phyloP scores from a whole-genome alignment of 1,284 basidiomycete genomes.

The Spongispora temasekensis region DNA sequence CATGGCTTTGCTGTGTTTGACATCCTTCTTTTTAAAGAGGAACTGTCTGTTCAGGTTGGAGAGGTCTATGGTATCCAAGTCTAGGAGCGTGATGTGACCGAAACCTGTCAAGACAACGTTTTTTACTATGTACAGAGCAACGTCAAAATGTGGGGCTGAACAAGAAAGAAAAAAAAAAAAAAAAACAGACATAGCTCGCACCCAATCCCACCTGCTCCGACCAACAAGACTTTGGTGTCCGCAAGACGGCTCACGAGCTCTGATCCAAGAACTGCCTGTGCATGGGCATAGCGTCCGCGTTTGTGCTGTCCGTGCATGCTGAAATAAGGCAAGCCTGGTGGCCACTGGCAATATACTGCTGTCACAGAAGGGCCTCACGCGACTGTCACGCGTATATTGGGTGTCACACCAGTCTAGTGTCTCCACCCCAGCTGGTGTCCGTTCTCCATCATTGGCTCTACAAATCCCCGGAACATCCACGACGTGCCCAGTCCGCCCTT shows the following conservation, averaged over 20 bases:
- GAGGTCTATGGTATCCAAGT: constrained; percentile 98
- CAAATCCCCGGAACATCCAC: constrained; percentile 60
- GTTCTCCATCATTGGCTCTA: constrained; percentile 65
- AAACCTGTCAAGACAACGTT: constrained; percentile 95
- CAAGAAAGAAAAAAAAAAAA: not conserved
- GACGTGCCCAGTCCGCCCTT: too few species aligned
- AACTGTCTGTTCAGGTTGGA: constrained; percentile 99
- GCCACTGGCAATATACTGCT: too few species aligned
- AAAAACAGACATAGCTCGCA: constrained; percentile 85
- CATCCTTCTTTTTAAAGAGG: constrained; percentile 95
- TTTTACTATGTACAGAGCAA: constrained; percentile 66
- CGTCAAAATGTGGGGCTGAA: not conserved
- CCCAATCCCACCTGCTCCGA: constrained; percentile 96
- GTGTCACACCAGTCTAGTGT: constrained; percentile 35
- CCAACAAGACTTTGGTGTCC: constrained; percentile 79
- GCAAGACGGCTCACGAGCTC: constrained; percentile 63
- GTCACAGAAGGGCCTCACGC: too few species aligned
- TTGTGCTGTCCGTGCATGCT: constrained; percentile 16
- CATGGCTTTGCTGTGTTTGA: constrained; percentile 94
- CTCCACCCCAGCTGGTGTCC: constrained; percentile 61
- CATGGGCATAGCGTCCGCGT: constrained; percentile 46
- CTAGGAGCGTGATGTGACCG: constrained; percentile 88
- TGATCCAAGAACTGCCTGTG: constrained; percentile 73
- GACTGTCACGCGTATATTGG: constrained; percentile 24
- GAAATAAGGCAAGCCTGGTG: constrained; percentile 4